phyloP scores from a whole-genome alignment of 2,329 filamentous ascomycete species.

The Penicillium thymicola region DNA sequence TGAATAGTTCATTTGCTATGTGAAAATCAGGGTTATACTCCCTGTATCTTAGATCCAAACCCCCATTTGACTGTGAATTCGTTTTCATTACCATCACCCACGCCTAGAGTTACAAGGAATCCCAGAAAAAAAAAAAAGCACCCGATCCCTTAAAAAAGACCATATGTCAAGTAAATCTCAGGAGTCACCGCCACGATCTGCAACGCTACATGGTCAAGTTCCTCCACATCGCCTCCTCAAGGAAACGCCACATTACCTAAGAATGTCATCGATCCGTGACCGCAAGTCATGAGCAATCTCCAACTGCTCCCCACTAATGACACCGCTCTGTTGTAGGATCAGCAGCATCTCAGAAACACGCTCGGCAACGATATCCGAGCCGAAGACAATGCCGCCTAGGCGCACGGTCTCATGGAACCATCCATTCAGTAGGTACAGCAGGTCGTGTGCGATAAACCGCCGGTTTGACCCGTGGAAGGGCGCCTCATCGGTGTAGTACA shows the following conservation, averaged over 20 bases:
- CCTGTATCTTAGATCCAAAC: not conserved
- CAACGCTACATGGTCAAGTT: not conserved
- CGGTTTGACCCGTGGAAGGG: constrained; percentile 61
- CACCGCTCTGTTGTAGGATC: constrained; percentile 42
- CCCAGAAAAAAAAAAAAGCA: not conserved
- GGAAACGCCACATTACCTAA: constrained; percentile 30
- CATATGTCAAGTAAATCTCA: constrained; percentile 3
- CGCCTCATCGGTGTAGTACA: constrained; percentile 65
- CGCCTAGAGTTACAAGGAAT: constrained; percentile 11
- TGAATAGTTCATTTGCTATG: not conserved
- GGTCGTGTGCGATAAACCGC: constrained; percentile 57
- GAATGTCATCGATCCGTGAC: constrained; percentile 39
- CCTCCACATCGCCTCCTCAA: not conserved
- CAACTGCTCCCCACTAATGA: constrained; percentile 36
- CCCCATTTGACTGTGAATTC: constrained; percentile 3
- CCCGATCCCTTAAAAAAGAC: not conserved
- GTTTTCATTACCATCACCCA: constrained; percentile 16
- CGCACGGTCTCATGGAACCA: constrained; percentile 61
- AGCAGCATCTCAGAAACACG: constrained; percentile 46
- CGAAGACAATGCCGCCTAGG: constrained; percentile 55
- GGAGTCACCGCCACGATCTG: constrained; percentile 1
- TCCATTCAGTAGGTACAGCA: constrained; percentile 58
- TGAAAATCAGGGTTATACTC: not conserved
- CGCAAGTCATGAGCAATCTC: constrained; percentile 42
- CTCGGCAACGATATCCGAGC: constrained; percentile 57